Percentiles rank a stretch among this genome's conserved stretches.
Evolutionary conservation across 225 moss, liverwort and hornwort species (phyloP).

Genomic region (Climacium dendroides): DNA sequence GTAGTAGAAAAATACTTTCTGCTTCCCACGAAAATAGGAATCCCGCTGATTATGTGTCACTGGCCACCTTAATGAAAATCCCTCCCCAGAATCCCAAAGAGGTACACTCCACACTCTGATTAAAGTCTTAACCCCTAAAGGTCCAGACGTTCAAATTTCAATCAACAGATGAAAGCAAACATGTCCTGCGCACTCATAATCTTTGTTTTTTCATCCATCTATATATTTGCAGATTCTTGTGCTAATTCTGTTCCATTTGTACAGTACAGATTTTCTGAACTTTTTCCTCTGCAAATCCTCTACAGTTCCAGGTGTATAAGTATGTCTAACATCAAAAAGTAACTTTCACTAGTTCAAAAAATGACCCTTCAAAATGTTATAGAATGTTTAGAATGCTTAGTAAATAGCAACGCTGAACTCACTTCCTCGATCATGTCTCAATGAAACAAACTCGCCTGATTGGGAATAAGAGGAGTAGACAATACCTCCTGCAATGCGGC

Average conservation of each 20-base stretch:
- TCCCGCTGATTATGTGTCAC: neutral
- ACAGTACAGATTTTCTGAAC: neutral
- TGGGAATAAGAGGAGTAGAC: neutral
- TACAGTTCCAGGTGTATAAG: neutral
- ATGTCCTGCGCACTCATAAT: neutral
- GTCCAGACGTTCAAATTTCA: neutral
- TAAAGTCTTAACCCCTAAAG: neutral
- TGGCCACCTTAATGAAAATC: neutral
- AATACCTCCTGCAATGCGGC: slow-evolving; percentile 63
- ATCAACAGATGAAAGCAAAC: neutral
- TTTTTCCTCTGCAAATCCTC: neutral
- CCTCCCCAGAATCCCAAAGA: neutral
- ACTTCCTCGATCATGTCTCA: neutral
- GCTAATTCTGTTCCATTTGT: neutral
- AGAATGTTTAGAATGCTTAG: neutral
- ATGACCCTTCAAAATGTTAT: neutral
- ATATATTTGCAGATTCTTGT: neutral
- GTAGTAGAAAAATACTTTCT: neutral
- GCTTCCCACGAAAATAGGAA: neutral
- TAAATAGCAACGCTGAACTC: neutral
- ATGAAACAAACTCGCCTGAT: neutral
- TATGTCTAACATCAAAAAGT: neutral
- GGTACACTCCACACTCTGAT: neutral
- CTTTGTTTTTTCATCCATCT: no score
- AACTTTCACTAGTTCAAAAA: neutral